phyloP scores from a whole-genome alignment of 2,329 filamentous ascomycete genomes.

The Gnomoniopsis smithogilvyi region DNA sequence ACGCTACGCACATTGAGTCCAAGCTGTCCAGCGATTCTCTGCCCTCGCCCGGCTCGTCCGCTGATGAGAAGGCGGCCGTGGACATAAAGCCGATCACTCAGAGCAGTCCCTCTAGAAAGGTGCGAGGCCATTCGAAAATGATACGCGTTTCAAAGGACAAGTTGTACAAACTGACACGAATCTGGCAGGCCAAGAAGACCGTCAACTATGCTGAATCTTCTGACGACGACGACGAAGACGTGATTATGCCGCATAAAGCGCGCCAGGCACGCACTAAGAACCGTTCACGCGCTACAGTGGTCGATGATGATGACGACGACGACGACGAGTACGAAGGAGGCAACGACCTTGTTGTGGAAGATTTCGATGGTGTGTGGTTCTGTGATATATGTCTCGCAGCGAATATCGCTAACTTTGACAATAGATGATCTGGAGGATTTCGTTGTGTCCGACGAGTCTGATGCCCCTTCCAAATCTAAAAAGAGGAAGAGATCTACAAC shows the following conservation, averaged over 20 bases:
- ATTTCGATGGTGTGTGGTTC: constrained; percentile 55
- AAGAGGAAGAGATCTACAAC: constrained; percentile 70
- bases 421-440: constrained; percentile 79
- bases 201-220: constrained; percentile 86
- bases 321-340: constrained; percentile 64
- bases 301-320: constrained; percentile 69
- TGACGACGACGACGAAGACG: constrained; percentile 73
- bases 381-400: no score
- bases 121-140: constrained; percentile 34
- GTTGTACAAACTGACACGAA: neutral
- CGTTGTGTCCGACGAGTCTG: constrained; percentile 81
- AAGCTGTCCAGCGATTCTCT: constrained; percentile 53
- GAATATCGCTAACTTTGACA: neutral
- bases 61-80: constrained; percentile 31
- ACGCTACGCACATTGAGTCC: constrained; percentile 33
- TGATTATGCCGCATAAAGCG: constrained; percentile 50
- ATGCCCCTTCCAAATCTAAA: constrained; percentile 59
- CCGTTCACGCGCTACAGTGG: constrained; percentile 54
- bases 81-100: constrained; percentile 37
- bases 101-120: constrained; percentile 80
- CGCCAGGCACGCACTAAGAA: constrained; percentile 36
- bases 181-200: constrained; percentile 41
- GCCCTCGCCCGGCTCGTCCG: constrained; percentile 35
- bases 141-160: no score
- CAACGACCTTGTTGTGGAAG: constrained; percentile 55